phyloP scores from a whole-genome alignment of 2,329 filamentous ascomycete genomes.

The Zelopaecilomyces penicillatus region DNA sequence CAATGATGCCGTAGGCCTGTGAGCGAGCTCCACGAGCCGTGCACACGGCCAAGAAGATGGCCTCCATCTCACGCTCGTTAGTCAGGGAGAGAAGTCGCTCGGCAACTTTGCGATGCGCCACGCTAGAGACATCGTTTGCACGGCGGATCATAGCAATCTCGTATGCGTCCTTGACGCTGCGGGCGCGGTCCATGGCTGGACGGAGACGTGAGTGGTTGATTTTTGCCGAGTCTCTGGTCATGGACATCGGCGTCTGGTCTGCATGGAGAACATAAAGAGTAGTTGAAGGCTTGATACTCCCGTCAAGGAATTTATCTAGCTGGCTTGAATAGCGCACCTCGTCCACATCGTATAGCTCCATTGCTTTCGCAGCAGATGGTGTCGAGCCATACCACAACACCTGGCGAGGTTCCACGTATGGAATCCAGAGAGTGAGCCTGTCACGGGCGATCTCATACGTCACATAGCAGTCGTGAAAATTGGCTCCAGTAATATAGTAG shows the following conservation, averaged over 20 bases:
- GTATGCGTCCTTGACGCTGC: constrained; percentile 77
- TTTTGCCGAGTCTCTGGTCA: neutral
- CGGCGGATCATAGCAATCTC: constrained; percentile 75
- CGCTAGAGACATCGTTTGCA: constrained; percentile 71
- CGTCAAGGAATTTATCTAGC: constrained; percentile 38
- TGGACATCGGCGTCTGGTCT: constrained; percentile 27
- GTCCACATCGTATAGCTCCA: constrained; percentile 59
- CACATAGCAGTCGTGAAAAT: constrained; percentile 46
- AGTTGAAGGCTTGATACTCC: constrained; percentile 29
- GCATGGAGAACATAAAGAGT: constrained; percentile 39
- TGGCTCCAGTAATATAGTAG: constrained; percentile 48
- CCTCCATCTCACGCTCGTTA: constrained; percentile 80
- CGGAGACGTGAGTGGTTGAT: constrained; percentile 49
- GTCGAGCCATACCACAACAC: constrained; percentile 57
- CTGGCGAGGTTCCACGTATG: constrained; percentile 53
- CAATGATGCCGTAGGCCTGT: constrained; percentile 85
- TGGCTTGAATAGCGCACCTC: constrained; percentile 54
- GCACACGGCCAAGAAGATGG: constrained; percentile 65
- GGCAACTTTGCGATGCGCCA: constrained; percentile 68
- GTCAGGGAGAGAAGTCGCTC: constrained; percentile 50
- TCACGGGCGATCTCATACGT: constrained; percentile 53
- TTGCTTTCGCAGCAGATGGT: constrained; percentile 52
- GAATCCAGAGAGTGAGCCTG: constrained; percentile 63
- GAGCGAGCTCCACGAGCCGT: constrained; percentile 62
- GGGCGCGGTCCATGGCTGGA: constrained; percentile 68